Conservation (phyloP, 108 stramenopile species). For the Chaetoceros muelleri region DNA sequence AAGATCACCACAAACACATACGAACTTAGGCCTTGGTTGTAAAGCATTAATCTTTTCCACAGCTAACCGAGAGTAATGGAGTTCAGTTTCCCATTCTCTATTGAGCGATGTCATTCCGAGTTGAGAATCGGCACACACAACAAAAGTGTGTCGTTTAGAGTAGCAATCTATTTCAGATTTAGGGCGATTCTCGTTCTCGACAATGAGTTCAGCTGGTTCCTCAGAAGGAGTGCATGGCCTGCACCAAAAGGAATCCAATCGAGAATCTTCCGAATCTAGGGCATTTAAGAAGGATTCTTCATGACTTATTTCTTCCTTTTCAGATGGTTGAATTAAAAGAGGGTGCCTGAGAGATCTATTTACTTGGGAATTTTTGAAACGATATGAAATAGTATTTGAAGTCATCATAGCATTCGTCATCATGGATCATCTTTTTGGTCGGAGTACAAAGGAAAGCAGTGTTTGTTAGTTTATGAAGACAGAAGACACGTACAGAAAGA, state of each 20-base stretch:
- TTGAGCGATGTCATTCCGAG: constrained; percentile 43
- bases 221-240: neutral
- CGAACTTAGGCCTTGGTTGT: constrained; percentile 46
- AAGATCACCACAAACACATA: constrained; percentile 66
- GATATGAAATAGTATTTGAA: too few relatives aligned
- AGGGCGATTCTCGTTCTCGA: neutral
- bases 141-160: constrained; percentile 27
- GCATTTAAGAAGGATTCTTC: neutral
- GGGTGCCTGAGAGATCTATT: neutral
- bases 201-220: neutral
- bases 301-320: neutral
- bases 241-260: neutral
- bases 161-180: constrained; percentile 6
- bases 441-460: too few relatives aligned
- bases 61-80: constrained; percentile 38
- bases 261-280: neutral
- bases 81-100: constrained; percentile 44
- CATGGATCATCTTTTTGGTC: too few relatives aligned
- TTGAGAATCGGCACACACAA: constrained; percentile 58
- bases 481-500: too few relatives aligned
- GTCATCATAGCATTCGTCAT: too few relatives aligned
- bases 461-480: too few relatives aligned
- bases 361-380: neutral
- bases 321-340: neutral
- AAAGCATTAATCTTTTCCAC: constrained; percentile 41